phyloP scores from a whole-genome alignment of 371 early-diverging fungal genomes.

The Parasitella parasitica region DNA sequence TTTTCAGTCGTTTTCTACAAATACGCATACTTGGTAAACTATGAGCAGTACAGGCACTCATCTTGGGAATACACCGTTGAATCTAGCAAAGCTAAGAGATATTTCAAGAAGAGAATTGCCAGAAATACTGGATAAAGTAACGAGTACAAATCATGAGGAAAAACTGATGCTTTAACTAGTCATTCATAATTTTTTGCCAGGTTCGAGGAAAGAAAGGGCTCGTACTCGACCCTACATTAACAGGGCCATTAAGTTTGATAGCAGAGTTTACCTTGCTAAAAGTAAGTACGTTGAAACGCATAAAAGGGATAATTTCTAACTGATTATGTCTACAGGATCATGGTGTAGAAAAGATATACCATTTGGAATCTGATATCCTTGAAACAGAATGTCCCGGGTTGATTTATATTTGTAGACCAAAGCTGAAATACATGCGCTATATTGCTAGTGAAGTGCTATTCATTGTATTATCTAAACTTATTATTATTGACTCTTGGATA shows the following conservation, averaged over 20 bases:
- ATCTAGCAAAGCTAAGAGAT: constrained; percentile 63
- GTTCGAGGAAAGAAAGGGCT: constrained; percentile 88
- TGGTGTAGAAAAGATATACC: constrained; percentile 91
- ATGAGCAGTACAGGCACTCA: constrained; percentile 36
- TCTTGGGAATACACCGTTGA: constrained; percentile 53
- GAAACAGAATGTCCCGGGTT: constrained; percentile 72
- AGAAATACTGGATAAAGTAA: constrained; percentile 75
- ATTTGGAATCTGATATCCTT: constrained; percentile 64
- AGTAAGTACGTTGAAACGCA: constrained; percentile 34
- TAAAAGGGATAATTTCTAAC: not conserved
- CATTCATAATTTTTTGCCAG: constrained; percentile 31
- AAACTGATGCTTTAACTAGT: not conserved
- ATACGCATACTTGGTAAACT: not conserved
- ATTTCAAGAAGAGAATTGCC: constrained; percentile 71
- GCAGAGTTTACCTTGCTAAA: constrained; percentile 85
- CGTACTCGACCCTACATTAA: constrained; percentile 82
- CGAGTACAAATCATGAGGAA: not conserved
- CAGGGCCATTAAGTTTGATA: constrained; percentile 82
- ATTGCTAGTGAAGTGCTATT: constrained; percentile 70
- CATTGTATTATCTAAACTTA: not conserved
- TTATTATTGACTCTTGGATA: not conserved
- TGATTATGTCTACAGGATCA: constrained; percentile 67
- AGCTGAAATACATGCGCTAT: constrained; percentile 72
- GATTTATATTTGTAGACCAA: constrained; percentile 84
- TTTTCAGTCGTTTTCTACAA: not conserved